phyloP scores from a whole-genome alignment of 2,329 filamentous ascomycete genomes.

The Trichoderma sp. region DNA sequence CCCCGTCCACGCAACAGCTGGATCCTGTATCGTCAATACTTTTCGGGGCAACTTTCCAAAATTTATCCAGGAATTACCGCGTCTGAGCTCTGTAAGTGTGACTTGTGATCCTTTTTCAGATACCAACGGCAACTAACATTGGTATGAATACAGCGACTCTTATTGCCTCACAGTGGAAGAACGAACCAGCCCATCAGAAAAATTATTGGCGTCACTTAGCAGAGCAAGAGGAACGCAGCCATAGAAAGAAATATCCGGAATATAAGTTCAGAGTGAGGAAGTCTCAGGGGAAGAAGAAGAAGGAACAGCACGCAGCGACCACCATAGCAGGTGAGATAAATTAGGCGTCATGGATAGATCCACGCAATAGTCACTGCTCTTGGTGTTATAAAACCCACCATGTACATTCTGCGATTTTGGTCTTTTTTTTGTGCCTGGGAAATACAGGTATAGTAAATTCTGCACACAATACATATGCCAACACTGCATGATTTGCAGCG shows the following conservation, averaged over 20 bases:
- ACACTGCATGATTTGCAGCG: too few species aligned
- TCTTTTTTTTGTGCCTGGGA: too few species aligned
- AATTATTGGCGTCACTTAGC: conserved; percentile 34
- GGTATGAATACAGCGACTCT: conserved; percentile 33
- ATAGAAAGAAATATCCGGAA: conserved; percentile 37
- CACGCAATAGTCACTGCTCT: too few species aligned
- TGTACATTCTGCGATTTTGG: too few species aligned
- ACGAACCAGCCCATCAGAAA: conserved; percentile 34
- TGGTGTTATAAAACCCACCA: too few species aligned
- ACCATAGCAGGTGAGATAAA: not conserved
- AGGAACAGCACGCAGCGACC: not conserved
- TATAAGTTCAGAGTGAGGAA: conserved; percentile 37
- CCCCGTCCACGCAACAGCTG: conserved; percentile 41
- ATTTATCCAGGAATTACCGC: conserved; percentile 36
- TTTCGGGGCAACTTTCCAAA: conserved; percentile 34
- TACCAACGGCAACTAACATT: not conserved
- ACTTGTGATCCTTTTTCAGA: not conserved
- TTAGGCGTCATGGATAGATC: not conserved
- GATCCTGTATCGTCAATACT: conserved; percentile 42
- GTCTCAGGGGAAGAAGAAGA: conserved; percentile 11
- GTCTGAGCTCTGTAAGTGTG: conserved; percentile 39
- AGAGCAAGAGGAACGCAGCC: conserved; percentile 36
- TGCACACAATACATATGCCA: too few species aligned
- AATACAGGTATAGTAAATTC: too few species aligned
- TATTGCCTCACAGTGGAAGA: conserved; percentile 38